Conservation (phyloP, 768 basidiomycete species). For the Goffeauzyma gilvescens region DNA sequence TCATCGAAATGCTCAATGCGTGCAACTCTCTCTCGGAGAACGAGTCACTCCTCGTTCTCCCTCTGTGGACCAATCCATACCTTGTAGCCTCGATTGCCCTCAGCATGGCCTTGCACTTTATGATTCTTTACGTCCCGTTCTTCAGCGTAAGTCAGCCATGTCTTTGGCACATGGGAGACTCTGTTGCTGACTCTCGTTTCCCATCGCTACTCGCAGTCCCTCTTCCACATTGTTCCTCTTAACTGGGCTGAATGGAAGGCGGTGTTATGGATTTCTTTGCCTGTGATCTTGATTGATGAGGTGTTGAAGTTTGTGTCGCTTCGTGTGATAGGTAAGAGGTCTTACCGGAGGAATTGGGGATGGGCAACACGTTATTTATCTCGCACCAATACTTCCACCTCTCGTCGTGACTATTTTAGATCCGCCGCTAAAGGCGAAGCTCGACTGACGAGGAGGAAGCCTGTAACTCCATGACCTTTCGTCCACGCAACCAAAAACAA, state of each 20-base stretch:
- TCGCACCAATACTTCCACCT: not conserved
- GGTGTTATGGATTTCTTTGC: slow-evolving; percentile 66
- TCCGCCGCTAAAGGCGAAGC: slow-evolving; percentile 5
- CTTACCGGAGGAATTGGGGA: not conserved
- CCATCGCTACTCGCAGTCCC: slow-evolving; percentile 37
- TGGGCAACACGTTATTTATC: not conserved
- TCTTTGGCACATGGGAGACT: not conserved
- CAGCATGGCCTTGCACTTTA: slow-evolving; percentile 82
- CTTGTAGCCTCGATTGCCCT: slow-evolving; percentile 72
- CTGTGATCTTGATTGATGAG: slow-evolving; percentile 79
- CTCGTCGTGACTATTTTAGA: slow-evolving; percentile 1
- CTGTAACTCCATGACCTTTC: slow-evolving; percentile 4
- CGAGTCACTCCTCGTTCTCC: slow-evolving; percentile 70
- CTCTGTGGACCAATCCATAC: slow-evolving; percentile 86
- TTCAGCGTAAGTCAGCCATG: slow-evolving; percentile 55
- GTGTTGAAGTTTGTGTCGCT: slow-evolving; percentile 9
- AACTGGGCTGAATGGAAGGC: slow-evolving; percentile 93
- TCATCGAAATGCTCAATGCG: slow-evolving; percentile 33
- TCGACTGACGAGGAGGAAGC: slow-evolving; percentile 3
- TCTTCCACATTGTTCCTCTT: slow-evolving; percentile 82
- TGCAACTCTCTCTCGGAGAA: slow-evolving; percentile 88
- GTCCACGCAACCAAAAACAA: too few species aligned
- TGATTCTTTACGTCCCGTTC: slow-evolving; percentile 93
- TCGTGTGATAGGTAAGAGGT: slow-evolving; percentile 8
- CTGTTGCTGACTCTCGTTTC: not conserved